Evolutionary conservation across 2,329 filamentous ascomycete species (phyloP), one percentile per base, ranked within the genome.

Genomic region (Dendrostoma leiphaemia): DNA sequence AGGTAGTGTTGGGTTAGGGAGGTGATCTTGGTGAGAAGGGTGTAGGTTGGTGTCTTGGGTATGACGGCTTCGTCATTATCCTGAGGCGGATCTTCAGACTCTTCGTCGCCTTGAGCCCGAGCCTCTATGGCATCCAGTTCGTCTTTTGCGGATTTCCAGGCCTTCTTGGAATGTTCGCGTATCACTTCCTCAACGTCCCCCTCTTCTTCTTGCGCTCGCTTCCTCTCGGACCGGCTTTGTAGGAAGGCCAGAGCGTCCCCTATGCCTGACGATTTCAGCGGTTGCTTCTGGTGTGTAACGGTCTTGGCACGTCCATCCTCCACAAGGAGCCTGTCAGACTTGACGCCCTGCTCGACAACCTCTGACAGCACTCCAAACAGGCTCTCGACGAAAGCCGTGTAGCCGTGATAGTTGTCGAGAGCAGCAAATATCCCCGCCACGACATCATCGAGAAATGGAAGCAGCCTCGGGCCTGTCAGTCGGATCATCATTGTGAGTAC

Each of bases 401-500:
- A 97, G 1, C 94, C 94, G 64, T 99, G 94, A 63, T 94, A 99
- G 64, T 91, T 90, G 61, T 97, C 91, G n/a, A 99, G 74, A 0
- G 92, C 91, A 0, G 89, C 88, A 68, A 99, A 97, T 35, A 99
- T 91, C 1, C 90, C 93, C 4, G 86, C 88, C 3, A 97, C 85
- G 1, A 96, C 83, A 65, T 99, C 94, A 65, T 97, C 93, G 2
- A 99, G 76, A 65, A 92, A 97, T 0, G 92, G 91, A 10, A 99
- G 78, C 21, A 99, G 70, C 7, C 79, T 80, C 1, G 91, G 85
- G 0, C 94, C 94, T 17, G 91, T 90, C 13, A 99, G 80, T 24
- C 83, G 85, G 57, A 97, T 85, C 89, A 97, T 95, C 92, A 99
- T 97, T 6, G 88, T 81, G 46, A 99, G 72, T 2, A 97, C 94